phyloP scores from a whole-genome alignment of 352 stramenopile species.

The Pythium graminicola region DNA sequence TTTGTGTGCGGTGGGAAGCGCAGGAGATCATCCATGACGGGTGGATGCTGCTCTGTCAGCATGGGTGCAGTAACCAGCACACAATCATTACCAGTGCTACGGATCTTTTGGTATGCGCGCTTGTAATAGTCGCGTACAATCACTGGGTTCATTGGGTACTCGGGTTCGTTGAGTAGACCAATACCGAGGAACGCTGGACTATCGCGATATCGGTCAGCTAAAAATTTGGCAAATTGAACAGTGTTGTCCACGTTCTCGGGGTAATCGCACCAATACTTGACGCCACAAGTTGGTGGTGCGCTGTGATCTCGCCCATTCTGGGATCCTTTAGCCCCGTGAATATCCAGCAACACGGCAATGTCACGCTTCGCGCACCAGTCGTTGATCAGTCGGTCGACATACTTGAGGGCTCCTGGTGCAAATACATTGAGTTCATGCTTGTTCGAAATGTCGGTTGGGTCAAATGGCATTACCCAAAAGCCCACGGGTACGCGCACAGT shows the following conservation, averaged over 20 bases:
- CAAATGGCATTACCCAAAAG: conserved; percentile 64
- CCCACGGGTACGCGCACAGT: conserved; percentile 74
- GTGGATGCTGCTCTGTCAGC: conserved; percentile 42
- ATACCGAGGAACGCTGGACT: conserved; percentile 55
- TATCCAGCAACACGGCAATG: conserved; percentile 67
- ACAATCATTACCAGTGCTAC: conserved; percentile 45
- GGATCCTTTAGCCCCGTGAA: conserved; percentile 70
- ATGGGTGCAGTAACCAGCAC: conserved; percentile 47
- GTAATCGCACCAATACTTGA: conserved; percentile 43
- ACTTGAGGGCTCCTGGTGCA: conserved; percentile 36
- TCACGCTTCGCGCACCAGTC: conserved; percentile 59
- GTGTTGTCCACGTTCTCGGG: conserved; percentile 68
- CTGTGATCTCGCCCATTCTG: conserved; percentile 82
- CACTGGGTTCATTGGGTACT: conserved; percentile 42
- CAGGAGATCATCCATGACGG: conserved; percentile 35
- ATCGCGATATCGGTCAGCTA: conserved; percentile 38
- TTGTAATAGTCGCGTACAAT: conserved; percentile 52
- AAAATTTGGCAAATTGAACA: conserved; percentile 44
- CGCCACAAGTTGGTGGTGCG: conserved; percentile 27
- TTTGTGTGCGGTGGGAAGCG: conserved; percentile 34
- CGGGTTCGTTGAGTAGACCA: conserved; percentile 74
- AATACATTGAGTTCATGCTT: conserved; percentile 42
- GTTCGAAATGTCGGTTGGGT: conserved; percentile 40
- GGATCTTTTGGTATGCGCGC: conserved; percentile 48
- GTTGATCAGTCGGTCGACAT: conserved; percentile 76